These are phyloP conservation scores for Solanum habrochaites DNA, from an alignment of 257 asterid species.

Conservation along the genomic window DNA sequence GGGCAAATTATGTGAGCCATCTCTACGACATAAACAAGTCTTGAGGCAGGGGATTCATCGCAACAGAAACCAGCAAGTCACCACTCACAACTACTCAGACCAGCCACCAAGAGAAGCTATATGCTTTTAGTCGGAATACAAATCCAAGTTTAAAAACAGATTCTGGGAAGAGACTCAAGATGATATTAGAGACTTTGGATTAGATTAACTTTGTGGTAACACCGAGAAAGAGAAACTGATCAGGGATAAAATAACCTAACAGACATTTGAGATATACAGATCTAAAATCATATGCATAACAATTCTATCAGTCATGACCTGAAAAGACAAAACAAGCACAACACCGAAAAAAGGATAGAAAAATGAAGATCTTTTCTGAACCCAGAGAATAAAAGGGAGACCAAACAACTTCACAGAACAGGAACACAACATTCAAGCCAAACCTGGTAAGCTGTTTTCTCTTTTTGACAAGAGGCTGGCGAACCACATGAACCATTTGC, in stretches of 20 bases:
- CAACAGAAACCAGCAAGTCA: not conserved
- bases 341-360: not conserved
- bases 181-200: not conserved
- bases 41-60: not conserved
- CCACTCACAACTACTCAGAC: not conserved
- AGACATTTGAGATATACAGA: not conserved
- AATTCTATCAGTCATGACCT: not conserved
- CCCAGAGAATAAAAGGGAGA: not conserved
- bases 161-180: not conserved
- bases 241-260: not conserved
- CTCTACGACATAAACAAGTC: not conserved
- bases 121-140: not conserved
- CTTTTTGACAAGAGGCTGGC: slow-evolving; percentile 31
- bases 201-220: not conserved
- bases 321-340: not conserved
- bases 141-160: not conserved
- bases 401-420: not conserved
- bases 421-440: slow-evolving; percentile 1
- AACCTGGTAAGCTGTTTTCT: slow-evolving; percentile 57
- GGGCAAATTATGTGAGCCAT: not conserved
- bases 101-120: not conserved
- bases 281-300: not conserved
- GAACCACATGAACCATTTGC: slow-evolving; percentile 33
- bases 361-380: not conserved
- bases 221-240: not conserved